Percentiles rank a stretch among this genome's conserved stretches.
These are phyloP conservation scores for Aspergillus spinulosporus DNA, from an alignment of 2,329 filamentous ascomycete species.

Conservation along the genomic window DNA sequence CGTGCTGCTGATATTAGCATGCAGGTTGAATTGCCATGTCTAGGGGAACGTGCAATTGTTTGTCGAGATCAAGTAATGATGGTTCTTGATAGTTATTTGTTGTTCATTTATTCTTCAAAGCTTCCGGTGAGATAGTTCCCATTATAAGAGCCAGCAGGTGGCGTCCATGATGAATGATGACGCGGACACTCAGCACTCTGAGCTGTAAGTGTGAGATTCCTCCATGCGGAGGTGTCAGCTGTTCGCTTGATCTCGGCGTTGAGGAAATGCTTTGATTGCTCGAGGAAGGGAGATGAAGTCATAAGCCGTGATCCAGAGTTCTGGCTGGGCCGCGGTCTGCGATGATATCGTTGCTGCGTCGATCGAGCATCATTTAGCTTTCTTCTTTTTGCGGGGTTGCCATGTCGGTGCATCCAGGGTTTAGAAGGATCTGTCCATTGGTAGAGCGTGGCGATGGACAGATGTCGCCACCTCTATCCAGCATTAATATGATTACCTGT, in stretches of 20 bases:
- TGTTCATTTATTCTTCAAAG: background rate
- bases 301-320: background rate
- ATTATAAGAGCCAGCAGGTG: constrained; percentile 20
- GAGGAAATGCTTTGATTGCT: background rate
- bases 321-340: background rate
- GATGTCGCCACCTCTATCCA: background rate
- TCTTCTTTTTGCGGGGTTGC: background rate
- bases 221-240: background rate
- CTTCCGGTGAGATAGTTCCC: background rate
- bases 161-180: constrained; percentile 35
- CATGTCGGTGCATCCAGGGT: background rate
- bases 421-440: background rate
- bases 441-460: background rate
- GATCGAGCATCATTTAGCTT: background rate
- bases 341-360: background rate
- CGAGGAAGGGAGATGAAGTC: background rate
- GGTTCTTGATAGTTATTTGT: background rate
- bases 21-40: background rate
- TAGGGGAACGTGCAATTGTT: background rate
- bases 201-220: background rate
- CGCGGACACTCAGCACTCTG: constrained; percentile 23
- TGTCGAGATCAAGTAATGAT: background rate
- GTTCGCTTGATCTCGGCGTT: background rate
- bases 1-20: constrained; percentile 4
- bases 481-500: background rate